These are phyloP conservation scores for Pythium utonaiense DNA, from an alignment of 352 stramenopile species.

Conservation along the genomic window DNA sequence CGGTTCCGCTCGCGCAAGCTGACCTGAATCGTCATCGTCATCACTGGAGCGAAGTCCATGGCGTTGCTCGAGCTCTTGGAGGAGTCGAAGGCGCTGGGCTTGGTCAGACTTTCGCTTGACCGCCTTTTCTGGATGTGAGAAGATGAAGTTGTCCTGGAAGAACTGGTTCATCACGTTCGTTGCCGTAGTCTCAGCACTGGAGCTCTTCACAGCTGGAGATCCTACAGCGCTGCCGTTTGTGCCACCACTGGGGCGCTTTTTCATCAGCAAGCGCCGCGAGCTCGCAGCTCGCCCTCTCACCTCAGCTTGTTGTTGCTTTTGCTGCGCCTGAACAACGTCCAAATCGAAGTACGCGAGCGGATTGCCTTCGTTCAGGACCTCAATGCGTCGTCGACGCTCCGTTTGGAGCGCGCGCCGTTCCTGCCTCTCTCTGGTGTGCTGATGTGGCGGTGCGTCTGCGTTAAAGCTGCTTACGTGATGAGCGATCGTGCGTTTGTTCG, in stretches of 20 bases:
- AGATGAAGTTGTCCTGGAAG: conserved; percentile 68
- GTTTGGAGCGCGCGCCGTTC: conserved; percentile 24
- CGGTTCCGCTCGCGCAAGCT: not conserved
- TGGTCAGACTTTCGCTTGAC: not conserved
- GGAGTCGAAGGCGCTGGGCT: not conserved
- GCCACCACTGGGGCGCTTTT: not conserved
- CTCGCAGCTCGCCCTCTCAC: conserved; percentile 20
- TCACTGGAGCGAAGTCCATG: not conserved
- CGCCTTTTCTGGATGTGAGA: conserved; percentile 37
- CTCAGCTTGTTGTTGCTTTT: conserved; percentile 23
- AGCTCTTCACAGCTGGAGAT: conserved; percentile 6
- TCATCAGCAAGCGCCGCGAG: conserved; percentile 23
- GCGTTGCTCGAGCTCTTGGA: conserved; percentile 6
- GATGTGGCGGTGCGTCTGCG: conserved; percentile 40
- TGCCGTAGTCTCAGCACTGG: conserved; percentile 1
- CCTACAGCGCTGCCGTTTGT: no score
- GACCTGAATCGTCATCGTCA: not conserved
- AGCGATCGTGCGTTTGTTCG: conserved; percentile 27
- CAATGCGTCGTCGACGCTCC: conserved; percentile 28
- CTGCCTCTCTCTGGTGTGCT: conserved; percentile 24
- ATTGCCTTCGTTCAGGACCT: conserved; percentile 58
- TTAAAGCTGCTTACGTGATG: conserved; percentile 56
- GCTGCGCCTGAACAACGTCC: conserved; percentile 29
- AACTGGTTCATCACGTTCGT: conserved; percentile 45
- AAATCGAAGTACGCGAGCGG: conserved; percentile 56